These are phyloP conservation scores for Allium cepa DNA, from an alignment of 106 monocot species.

Conservation along the genomic window DNA sequence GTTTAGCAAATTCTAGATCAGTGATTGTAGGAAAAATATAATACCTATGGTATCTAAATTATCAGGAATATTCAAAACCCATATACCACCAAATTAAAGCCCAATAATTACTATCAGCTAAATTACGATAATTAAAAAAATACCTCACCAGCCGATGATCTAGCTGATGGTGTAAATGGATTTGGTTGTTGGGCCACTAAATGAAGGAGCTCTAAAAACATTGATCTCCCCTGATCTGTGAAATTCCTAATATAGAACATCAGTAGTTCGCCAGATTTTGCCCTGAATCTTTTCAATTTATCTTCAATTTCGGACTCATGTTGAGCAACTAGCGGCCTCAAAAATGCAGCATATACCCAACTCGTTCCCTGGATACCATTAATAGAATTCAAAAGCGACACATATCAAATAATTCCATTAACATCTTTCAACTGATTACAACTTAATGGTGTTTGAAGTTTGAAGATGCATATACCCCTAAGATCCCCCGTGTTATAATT, in stretches of 20 bases:
- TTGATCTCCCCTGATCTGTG: conserved; percentile 15
- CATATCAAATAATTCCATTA: no score
- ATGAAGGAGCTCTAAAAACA: conserved; percentile 20
- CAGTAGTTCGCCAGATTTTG: conserved; percentile 12
- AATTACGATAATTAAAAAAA: neutral
- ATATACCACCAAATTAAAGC: no score
- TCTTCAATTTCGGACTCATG: conserved; percentile 24
- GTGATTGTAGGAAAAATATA: neutral
- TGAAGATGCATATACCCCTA: no score
- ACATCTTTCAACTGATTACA: no score
- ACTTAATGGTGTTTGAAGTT: no score
- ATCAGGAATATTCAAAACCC: no score
- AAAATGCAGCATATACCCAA: conserved; percentile 26
- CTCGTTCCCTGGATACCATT: conserved; percentile 8
- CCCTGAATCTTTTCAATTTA: conserved; percentile 17
- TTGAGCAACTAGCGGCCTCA: conserved; percentile 16
- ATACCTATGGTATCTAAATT: neutral
- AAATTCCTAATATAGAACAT: conserved; percentile 29
- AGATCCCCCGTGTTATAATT: no score
- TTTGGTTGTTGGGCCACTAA: conserved; percentile 1
- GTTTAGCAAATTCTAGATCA: neutral
- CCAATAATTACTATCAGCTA: neutral
- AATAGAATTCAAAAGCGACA: no score
- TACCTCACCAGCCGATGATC: neutral
- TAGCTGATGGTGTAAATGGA: neutral